phyloP scores from a whole-genome alignment of 768 basidiomycete species.

The Xerocomellus dryophilus region DNA sequence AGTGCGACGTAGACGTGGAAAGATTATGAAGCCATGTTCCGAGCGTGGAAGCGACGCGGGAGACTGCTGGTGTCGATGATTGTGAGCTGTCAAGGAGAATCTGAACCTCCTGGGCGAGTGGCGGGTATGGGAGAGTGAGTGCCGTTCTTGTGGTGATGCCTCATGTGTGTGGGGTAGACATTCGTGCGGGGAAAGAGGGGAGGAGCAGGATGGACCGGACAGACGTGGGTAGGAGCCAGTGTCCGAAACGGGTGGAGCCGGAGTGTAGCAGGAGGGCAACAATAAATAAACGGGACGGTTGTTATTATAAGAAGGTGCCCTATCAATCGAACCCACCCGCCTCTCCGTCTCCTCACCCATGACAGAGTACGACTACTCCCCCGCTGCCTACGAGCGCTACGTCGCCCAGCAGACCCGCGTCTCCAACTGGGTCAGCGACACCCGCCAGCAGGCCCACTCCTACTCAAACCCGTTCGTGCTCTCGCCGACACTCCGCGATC shows the following conservation, averaged over 20 bases:
- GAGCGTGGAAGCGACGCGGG: slow-evolving; percentile 5
- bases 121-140: not conserved
- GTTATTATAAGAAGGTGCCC: not conserved
- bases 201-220: not conserved
- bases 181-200: slow-evolving; percentile 27
- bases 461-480: slow-evolving; percentile 30
- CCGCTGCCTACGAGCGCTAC: slow-evolving; percentile 48
- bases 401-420: slow-evolving; percentile 47
- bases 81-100: no score
- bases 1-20: slow-evolving; percentile 6
- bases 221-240: not conserved
- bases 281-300: no score
- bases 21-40: slow-evolving; percentile 4
- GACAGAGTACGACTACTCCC: slow-evolving; percentile 64
- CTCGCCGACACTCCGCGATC: slow-evolving; percentile 31
- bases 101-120: not conserved
- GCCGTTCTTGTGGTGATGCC: not conserved
- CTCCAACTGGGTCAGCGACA: slow-evolving; percentile 49
- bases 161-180: slow-evolving; percentile 25
- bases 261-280: no score
- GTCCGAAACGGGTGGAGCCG: not conserved
- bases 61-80: not conserved
- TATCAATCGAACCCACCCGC: slow-evolving; percentile 14
- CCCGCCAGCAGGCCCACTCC: slow-evolving; percentile 27
- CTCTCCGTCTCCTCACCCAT: slow-evolving; percentile 30